Evolutionary conservation across 345 rosid genomes (phyloP).

Genomic region (Rhizophora apiculata): DNA sequence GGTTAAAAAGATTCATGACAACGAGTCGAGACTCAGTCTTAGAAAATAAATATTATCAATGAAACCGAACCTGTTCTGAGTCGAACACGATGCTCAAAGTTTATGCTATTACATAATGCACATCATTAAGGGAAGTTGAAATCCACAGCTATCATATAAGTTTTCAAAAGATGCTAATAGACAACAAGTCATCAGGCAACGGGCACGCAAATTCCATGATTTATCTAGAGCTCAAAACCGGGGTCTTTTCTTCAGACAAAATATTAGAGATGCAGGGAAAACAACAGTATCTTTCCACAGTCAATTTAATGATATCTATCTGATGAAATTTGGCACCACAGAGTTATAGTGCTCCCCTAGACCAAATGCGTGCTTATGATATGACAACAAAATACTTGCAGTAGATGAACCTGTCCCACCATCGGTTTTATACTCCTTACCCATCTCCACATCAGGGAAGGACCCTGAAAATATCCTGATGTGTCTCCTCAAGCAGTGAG

Average conservation of each 20-base stretch:
- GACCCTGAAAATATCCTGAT: conserved; percentile 59
- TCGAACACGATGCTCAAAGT: no score
- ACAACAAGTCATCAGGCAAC: no score
- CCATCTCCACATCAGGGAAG: conserved; percentile 71
- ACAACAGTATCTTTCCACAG: not conserved
- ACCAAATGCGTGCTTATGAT: conserved; percentile 67
- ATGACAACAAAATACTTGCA: conserved; percentile 43
- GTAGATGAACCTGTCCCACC: conserved; percentile 18
- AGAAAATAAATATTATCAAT: no score
- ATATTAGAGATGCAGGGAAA: conserved; percentile 1
- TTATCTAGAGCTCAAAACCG: no score
- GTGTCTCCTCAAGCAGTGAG: conserved; percentile 49
- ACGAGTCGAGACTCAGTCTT: no score
- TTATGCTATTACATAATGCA: no score
- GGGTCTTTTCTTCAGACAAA: not conserved
- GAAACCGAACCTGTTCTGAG: no score
- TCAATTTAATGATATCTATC: not conserved
- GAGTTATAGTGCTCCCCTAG: conserved; percentile 70
- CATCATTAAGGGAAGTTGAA: no score
- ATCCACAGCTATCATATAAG: no score
- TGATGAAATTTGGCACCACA: conserved; percentile 30
- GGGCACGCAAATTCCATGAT: no score
- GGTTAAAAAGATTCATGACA: no score
- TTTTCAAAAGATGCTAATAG: no score
- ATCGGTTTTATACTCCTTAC: conserved; percentile 53